phyloP scores from a whole-genome alignment of 768 basidiomycete species.

The Pleurotus ostreatus region DNA sequence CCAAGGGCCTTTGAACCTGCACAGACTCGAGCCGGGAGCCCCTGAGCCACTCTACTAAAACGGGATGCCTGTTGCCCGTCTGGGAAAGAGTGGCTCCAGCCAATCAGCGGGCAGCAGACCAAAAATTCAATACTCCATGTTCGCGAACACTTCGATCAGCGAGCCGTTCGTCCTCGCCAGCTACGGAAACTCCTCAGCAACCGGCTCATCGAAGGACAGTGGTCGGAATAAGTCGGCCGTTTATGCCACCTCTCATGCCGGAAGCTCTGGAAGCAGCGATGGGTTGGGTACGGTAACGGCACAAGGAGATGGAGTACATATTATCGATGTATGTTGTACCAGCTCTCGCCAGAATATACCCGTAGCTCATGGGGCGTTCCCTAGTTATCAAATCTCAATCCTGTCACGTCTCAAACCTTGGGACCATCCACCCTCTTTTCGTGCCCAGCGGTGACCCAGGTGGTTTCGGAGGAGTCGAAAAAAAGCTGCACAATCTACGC shows the following conservation, averaged over 20 bases:
- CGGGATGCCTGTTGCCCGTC: neutral
- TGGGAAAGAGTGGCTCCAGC: neutral
- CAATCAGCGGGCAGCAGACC: constrained; percentile 1
- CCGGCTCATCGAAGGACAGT: constrained; percentile 15
- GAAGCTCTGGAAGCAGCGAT: constrained; percentile 33
- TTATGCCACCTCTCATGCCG: constrained; percentile 28
- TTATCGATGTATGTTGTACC: constrained; percentile 57
- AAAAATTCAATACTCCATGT: constrained; percentile 12
- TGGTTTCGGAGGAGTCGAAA: constrained; percentile 26
- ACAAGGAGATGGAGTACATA: constrained; percentile 72
- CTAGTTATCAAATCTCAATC: constrained; percentile 63
- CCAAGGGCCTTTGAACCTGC: constrained; percentile 1
- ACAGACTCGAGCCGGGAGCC: neutral
- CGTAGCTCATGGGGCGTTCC: neutral
- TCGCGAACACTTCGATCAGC: constrained; percentile 20
- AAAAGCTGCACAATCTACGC: constrained; percentile 51
- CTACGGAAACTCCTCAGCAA: constrained; percentile 27
- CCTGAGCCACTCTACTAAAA: neutral
- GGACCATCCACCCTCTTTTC: constrained; percentile 63
- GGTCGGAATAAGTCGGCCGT: constrained; percentile 21
- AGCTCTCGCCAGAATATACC: neutral
- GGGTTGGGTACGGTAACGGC: constrained; percentile 64
- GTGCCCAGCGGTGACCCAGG: constrained; percentile 49
- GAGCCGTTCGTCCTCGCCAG: constrained; percentile 36
- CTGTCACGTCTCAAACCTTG: constrained; percentile 64